Base-by-base conservation (phyloP, 306 rosid genomes). In the Cicer bijugum region DNA sequence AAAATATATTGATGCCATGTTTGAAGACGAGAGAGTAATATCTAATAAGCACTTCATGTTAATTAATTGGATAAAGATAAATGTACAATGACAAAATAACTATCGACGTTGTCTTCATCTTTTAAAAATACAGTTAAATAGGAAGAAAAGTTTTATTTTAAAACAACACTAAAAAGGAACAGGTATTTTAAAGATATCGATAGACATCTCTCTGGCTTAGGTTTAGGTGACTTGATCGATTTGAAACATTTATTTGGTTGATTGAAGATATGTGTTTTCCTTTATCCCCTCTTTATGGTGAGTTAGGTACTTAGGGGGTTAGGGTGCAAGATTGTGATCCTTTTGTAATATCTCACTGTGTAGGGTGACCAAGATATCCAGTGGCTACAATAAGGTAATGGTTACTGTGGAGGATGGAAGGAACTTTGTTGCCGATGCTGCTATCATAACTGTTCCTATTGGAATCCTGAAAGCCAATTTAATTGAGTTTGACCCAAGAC, bases 401-500 rank as follows among this genome's bases (percentile, higher is more conserved):
- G 86, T 86, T 45, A 82, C 92, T 12, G 72, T 83, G 9, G 88
- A 89, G 50, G 90, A 69, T 16, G 96, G 92, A 57, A 86, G 84
- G 82, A 82, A 74, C 76, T 81, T 82, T 17, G 71, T 86, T 44
- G 92, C 89, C 3, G 88, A 84, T 58, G 83, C 88, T 53, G 88
- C 72, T 20, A 84, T 84, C 12, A 17, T 84, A 66, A 84, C 96
- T 15, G 92, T 87, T 63, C 96, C 96, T 48, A 58, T 87, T 12
- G 96, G 96, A 74, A 46, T 89, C 44, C 88, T 89, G 43, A 89
- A 89, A 77, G 96, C 96, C 78, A 87, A 84, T 38, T 64, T 87
- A 59, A 89, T 87, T 45, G 83, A 89, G 81, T 89, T 89, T 33
- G 85, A 85, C 70, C 96, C 96, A 9, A 81, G 82, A 50, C 82